Percentiles rank a stretch among this genome's conserved stretches.
Conservation (phyloP, 306 rosid species). For the Fagus sylvatica region DNA sequence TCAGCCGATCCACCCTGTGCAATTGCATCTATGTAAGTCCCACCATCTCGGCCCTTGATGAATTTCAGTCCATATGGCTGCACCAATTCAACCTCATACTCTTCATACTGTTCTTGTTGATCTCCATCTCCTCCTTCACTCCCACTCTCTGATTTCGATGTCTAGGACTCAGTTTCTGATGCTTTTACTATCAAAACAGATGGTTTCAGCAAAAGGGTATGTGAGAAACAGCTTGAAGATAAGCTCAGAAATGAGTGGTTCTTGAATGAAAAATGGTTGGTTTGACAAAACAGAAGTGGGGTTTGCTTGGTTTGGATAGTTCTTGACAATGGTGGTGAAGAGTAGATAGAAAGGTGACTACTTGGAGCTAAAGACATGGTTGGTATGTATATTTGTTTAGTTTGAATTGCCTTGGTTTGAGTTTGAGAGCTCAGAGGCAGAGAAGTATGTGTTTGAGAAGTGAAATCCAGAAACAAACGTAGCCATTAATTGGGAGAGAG, state of each 20-base stretch:
- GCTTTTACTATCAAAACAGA: slow-evolving; percentile 48
- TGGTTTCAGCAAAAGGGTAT: slow-evolving; percentile 36
- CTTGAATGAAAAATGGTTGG: slow-evolving; percentile 39
- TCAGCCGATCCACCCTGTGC: slow-evolving; percentile 91
- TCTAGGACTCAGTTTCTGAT: slow-evolving; percentile 55
- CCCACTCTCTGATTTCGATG: slow-evolving; percentile 38
- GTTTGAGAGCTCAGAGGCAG: neutral
- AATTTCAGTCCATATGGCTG: slow-evolving; percentile 90
- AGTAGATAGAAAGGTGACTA: slow-evolving; percentile 47
- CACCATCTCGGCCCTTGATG: slow-evolving; percentile 81
- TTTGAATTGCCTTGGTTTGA: neutral
- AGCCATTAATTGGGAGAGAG: neutral
- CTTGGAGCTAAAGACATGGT: slow-evolving; percentile 69
- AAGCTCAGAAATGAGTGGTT: slow-evolving; percentile 23
- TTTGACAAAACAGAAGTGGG: slow-evolving; percentile 31
- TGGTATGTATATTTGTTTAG: neutral
- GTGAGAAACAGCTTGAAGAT: slow-evolving; percentile 33
- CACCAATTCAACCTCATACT: slow-evolving; percentile 78
- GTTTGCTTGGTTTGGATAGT: slow-evolving; percentile 33
- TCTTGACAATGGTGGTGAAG: slow-evolving; percentile 60
- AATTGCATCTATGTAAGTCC: slow-evolving; percentile 96
- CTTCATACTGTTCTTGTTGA: slow-evolving; percentile 56
- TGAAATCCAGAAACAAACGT: neutral
- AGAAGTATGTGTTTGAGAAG: neutral
- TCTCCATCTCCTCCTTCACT: slow-evolving; percentile 33